Evolutionary conservation across 257 asterid species (phyloP).

Genomic region (Scutellaria baicalensis): DNA sequence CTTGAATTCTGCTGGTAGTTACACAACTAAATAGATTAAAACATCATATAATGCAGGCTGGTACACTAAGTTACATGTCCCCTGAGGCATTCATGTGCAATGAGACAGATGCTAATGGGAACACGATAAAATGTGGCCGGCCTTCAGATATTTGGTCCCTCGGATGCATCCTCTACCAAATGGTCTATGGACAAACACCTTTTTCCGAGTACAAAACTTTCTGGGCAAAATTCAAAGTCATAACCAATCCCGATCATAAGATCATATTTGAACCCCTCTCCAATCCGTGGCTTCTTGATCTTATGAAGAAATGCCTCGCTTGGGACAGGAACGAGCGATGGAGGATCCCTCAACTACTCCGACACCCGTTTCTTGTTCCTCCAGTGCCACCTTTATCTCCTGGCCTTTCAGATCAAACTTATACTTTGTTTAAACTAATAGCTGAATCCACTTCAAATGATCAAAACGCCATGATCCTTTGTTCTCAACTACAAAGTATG

Average conservation of each 20-base stretch:
- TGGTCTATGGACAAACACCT: constrained; percentile 97
- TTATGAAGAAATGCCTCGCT: constrained; percentile 90
- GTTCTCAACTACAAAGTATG: constrained; percentile 56
- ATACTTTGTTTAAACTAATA: constrained; percentile 40
- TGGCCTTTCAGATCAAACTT: constrained; percentile 11
- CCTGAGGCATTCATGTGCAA: constrained; percentile 99
- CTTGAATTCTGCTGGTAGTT: background rate
- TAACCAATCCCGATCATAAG: constrained; percentile 78
- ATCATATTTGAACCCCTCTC: constrained; percentile 64
- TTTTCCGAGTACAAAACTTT: constrained; percentile 87
- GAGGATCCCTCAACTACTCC: constrained; percentile 86
- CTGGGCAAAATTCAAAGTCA: constrained; percentile 98
- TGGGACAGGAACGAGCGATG: constrained; percentile 90
- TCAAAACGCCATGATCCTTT: constrained; percentile 32
- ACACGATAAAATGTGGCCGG: constrained; percentile 89
- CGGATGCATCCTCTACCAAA: constrained; percentile 97
- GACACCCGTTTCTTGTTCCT: constrained; percentile 94
- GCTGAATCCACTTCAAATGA: constrained; percentile 42
- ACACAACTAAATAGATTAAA: background rate
- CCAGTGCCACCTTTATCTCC: constrained; percentile 46
- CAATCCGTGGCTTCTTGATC: constrained; percentile 92
- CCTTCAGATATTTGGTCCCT: constrained; percentile 98
- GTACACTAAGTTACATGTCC: constrained; percentile 98
- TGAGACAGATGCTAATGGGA: constrained; percentile 84
- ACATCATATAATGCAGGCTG: constrained; percentile 54